Base-by-base conservation (phyloP, 352 stramenopile species). In the Globisporangium orthogonon region DNA sequence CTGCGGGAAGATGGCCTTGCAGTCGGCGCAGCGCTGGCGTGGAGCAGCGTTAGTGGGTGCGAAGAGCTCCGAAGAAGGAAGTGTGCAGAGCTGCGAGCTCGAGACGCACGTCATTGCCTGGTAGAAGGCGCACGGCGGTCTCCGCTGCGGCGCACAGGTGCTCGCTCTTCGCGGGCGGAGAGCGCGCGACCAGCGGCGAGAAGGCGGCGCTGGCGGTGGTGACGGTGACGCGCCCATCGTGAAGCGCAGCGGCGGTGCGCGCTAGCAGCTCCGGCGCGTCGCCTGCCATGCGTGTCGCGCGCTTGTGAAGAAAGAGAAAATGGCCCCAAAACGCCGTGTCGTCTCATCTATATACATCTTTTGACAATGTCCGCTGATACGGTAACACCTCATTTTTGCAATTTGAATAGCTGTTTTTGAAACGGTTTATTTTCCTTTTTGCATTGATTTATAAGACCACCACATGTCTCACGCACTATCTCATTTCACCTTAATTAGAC, bases 1-100 rank as follows among this genome's bases (percentile, higher is more conserved):
- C 51, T 95, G 79, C 48, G 85, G 83, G 68, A 73, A 92, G 18
- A 89, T 60, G 17, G 75, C 64, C 64, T 91, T 88, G 70, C 85
- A 95, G 62, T 95, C 85, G 15, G 70, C 81, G 41, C 85, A 95
- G 39, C 78, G 72, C 85, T 95, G 58, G n/a, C 29, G 45, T 14
- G 58, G 44, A 18, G 47, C 5, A 57, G 17, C 35, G 15, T 23
- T 9, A 50, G 30, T 7, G 44, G 17, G n/a, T 5, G 39, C 5
- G 30, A 23, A 40, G 48, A 29, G 35, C 17, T 35, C 1, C 4
- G 3, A 39, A 23, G 1, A 40, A 3, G 1, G 9, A 47, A 28
- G 23, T 10, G 23, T 23, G 23, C 23, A 23, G 23, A 23, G 23
- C 23, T 23, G 23, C 23, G 23, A 23, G 23, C 23, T 23, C 23